phyloP scores from a whole-genome alignment of 1,284 basidiomycete species.

The Phylloporus sp. region DNA sequence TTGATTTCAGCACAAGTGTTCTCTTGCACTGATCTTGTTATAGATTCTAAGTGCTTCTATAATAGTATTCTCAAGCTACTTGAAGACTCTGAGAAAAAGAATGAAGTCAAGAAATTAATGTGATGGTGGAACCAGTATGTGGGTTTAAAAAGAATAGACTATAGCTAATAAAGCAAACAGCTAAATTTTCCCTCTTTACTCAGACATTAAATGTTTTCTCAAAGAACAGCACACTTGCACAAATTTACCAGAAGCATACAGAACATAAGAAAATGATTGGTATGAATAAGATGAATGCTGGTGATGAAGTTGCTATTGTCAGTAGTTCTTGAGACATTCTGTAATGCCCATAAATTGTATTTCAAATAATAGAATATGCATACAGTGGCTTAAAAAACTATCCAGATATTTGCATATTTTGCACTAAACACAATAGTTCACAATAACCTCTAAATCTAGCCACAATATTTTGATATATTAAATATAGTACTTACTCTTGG shows the following conservation, averaged over 20 bases:
- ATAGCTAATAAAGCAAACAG: neutral
- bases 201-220: neutral
- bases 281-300: no score
- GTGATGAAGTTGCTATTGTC: no score
- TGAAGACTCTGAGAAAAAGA: neutral
- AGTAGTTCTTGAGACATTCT: no score
- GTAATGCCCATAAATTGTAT: no score
- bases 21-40: neutral
- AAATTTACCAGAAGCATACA: neutral
- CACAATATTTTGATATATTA: no score
- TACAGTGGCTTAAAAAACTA: no score
- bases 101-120: neutral
- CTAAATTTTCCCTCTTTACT: neutral
- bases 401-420: no score
- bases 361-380: no score
- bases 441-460: no score
- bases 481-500: no score
- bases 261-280: neutral
- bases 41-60: slow-evolving; percentile 1
- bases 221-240: neutral
- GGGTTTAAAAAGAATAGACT: no score
- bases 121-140: slow-evolving; percentile 4
- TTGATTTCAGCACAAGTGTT: slow-evolving; percentile 5
- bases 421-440: no score
- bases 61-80: neutral